A percentile compares a stretch with the other conserved stretches of the same genome.
These are phyloP conservation scores for Gaeumannomyces tritici DNA, from an alignment of 2,329 filamentous ascomycete species.

Conservation along the genomic window DNA sequence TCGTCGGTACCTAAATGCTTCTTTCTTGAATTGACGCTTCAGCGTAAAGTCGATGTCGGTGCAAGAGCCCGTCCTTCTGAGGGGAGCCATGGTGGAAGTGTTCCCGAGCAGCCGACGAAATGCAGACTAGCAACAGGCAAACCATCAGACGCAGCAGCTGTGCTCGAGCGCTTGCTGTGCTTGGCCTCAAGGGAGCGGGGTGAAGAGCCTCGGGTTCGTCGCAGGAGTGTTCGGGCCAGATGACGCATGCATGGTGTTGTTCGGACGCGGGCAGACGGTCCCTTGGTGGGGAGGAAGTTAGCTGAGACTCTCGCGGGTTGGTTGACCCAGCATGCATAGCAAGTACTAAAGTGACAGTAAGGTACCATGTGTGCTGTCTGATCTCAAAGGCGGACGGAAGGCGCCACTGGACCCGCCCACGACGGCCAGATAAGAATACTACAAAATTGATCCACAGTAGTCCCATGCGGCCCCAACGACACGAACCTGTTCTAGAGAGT, in stretches of 20 bases:
- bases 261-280: background rate
- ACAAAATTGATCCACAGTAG: no score
- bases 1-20: conserved; percentile 52
- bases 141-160: background rate
- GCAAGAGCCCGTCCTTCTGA: conserved; percentile 36
- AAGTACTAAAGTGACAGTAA: no score
- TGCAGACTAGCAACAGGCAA: background rate
- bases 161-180: background rate
- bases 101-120: background rate
- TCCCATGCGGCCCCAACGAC: no score
- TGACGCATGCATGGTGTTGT: background rate
- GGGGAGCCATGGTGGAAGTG: conserved; percentile 24
- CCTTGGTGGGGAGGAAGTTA: background rate
- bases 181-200: background rate
- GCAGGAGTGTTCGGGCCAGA: background rate
- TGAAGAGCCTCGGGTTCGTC: background rate
- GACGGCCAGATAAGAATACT: no score
- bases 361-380: no score
- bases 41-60: conserved; percentile 67
- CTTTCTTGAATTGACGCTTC: conserved; percentile 63
- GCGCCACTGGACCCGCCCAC: no score
- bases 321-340: no score
- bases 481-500: no score
- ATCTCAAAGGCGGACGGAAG: no score
- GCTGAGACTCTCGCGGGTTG: no score